Base-by-base conservation (phyloP, 2,329 filamentous ascomycete genomes). In the Trichocomaceae sp. region DNA sequence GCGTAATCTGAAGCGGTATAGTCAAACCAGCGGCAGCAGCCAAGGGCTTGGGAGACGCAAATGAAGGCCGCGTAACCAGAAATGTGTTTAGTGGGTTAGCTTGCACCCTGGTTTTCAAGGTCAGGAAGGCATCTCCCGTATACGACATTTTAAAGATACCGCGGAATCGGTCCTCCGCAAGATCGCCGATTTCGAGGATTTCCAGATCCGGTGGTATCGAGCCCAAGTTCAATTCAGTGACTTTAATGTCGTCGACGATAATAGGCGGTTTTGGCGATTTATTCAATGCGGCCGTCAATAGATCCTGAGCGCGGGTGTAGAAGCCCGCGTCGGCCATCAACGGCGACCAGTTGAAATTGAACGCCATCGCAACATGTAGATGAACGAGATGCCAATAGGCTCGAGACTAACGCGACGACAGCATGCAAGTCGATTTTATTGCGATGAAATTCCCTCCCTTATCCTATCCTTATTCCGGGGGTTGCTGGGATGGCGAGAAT, bases 341-440 rank as follows among this genome's bases (percentile, higher is more conserved):
- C 69, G 93, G 93, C 82, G 90, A 96, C 93, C 93, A 99, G 89
- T 97, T 97, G 88, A 99, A 99, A 80, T 97, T 97, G 87, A 99
- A 99, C 64, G 93, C 93, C 93, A 99, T 99, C 49, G 44, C 33
- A 41, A 58, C 56, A 22, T 58, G 49, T 51, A 51, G 35, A 22
- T 41, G 45, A 31, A 55, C 51, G 49, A 54, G 47, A 52, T 35
- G 56, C 52, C n/a, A 50, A 54, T 45, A 48, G 56, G 55, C 42
- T 42, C 23, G 42, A 54, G 57, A 22, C 54, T 48, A 54, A 26
- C 23, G 47, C 45, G 22, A 46, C 37, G 46, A 39, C 37, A n/a
- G 44, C 51, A 53, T 53, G 26, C 31, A 53, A 47, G 15, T 29
- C 42, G 31, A 29, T 39, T 22, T 47, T 35, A 37, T 52, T n/a